phyloP scores from a whole-genome alignment of 768 basidiomycete genomes.

The Panellus pusillus region DNA sequence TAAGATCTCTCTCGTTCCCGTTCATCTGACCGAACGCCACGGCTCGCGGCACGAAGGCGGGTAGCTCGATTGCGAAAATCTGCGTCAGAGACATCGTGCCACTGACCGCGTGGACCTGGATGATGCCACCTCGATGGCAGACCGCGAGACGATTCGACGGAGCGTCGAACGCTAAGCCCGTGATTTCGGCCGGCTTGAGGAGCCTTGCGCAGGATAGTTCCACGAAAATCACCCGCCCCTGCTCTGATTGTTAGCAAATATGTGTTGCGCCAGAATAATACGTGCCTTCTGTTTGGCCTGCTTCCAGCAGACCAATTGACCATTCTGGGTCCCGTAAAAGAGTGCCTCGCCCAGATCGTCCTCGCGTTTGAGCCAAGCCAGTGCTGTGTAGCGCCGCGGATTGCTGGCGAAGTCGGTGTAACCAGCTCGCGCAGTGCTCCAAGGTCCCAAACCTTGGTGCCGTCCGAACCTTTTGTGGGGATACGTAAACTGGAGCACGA shows the following conservation, averaged over 20 bases:
- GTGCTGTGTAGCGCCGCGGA: constrained; percentile 17
- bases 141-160: constrained; percentile 22
- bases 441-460: constrained; percentile 18
- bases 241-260: background rate
- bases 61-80: constrained; percentile 20
- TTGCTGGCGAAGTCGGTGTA: constrained; percentile 3
- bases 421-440: constrained; percentile 5
- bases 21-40: constrained; percentile 20
- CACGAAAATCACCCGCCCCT: constrained; percentile 14
- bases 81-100: constrained; percentile 12
- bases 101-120: constrained; percentile 21
- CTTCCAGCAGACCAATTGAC: constrained; percentile 22
- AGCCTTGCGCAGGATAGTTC: constrained; percentile 18
- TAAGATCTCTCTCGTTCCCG: constrained; percentile 13
- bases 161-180: constrained; percentile 23
- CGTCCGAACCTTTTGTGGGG: constrained; percentile 7
- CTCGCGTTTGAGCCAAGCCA: constrained; percentile 21
- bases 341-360: constrained; percentile 17
- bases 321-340: constrained; percentile 19
- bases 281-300: constrained; percentile 6
- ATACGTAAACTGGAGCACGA: background rate
- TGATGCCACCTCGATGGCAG: constrained; percentile 19
- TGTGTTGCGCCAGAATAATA: constrained; percentile 14
- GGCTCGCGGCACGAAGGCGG: constrained; percentile 17
- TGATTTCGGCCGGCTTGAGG: constrained; percentile 21